These are phyloP conservation scores for Gynandropsis gynandra DNA, from an alignment of 345 rosid species.

Conservation along the genomic window DNA sequence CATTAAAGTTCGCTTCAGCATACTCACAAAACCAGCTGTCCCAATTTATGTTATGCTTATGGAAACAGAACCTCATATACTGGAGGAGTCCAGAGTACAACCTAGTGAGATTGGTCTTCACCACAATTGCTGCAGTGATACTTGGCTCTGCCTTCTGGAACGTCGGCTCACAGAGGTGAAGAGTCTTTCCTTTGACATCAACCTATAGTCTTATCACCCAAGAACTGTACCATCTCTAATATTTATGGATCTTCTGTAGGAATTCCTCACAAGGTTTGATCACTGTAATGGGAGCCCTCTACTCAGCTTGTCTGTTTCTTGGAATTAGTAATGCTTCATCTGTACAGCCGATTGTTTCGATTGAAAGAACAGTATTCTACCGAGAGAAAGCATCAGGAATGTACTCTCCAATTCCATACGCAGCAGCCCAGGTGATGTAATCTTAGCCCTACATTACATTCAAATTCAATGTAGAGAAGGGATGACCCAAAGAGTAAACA, in stretches of 20 bases:
- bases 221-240: not conserved
- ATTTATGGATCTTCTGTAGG: conserved; percentile 22
- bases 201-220: not conserved
- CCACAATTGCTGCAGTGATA: conserved; percentile 48
- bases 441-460: too few species aligned
- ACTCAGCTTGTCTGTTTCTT: conserved; percentile 69
- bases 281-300: conserved; percentile 81
- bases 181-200: not conserved
- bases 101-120: conserved; percentile 56
- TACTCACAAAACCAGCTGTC: conserved; percentile 43
- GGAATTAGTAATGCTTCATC: conserved; percentile 85
- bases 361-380: conserved; percentile 85
- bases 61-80: conserved; percentile 86
- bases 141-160: conserved; percentile 81
- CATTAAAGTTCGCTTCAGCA: conserved; percentile 46
- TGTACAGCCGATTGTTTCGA: conserved; percentile 80
- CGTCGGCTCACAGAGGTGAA: conserved; percentile 55
- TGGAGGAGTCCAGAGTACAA: conserved; percentile 95
- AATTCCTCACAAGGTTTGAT: conserved; percentile 47
- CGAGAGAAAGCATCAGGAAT: conserved; percentile 91
- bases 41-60: conserved; percentile 57
- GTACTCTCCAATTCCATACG: conserved; percentile 70
- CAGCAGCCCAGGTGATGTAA: conserved; percentile 57
- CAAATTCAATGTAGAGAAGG: too few species aligned
- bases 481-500: too few species aligned